These are phyloP conservation scores for Didymella exigua DNA, from an alignment of 2,329 filamentous ascomycete species.

Conservation along the genomic window DNA sequence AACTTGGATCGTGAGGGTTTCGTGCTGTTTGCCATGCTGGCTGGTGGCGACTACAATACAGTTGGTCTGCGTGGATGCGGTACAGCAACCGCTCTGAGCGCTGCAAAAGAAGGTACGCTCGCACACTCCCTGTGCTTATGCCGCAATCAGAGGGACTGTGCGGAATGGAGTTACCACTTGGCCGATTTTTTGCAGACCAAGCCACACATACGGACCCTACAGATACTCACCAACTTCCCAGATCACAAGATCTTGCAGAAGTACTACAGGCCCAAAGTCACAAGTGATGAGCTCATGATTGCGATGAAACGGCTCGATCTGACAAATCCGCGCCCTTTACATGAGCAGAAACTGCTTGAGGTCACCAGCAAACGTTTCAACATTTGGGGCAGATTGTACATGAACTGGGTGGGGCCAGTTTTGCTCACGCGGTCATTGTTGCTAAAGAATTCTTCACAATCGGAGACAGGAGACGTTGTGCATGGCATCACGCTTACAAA, in stretches of 20 bases:
- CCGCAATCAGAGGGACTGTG: conserved; percentile 26
- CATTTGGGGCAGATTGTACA: conserved; percentile 45
- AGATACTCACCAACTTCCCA: conserved; percentile 28
- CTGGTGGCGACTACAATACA: conserved; percentile 51
- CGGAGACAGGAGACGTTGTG: conserved; percentile 17
- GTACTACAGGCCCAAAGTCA: conserved; percentile 48
- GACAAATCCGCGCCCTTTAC: conserved; percentile 38
- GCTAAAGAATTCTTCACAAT: conserved; percentile 7
- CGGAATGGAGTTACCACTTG: conserved; percentile 36
- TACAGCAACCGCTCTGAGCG: conserved; percentile 32
- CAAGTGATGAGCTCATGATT: conserved; percentile 36
- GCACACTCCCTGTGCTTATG: conserved; percentile 37
- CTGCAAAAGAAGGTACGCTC: conserved; percentile 34
- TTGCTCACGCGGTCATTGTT: conserved; percentile 40
- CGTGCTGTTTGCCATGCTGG: conserved; percentile 50
- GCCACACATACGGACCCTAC: conserved; percentile 1
- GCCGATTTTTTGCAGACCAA: conserved; percentile 13
- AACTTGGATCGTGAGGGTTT: conserved; percentile 46
- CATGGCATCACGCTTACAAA: conserved; percentile 42
- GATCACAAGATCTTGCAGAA: conserved; percentile 39
- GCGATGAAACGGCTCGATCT: conserved; percentile 35
- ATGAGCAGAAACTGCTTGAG: conserved; percentile 44
- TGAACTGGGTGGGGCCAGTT: conserved; percentile 48
- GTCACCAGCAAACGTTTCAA: conserved; percentile 47
- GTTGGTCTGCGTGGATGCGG: conserved; percentile 49